Percentiles rank a stretch among this genome's conserved stretches.
These are phyloP conservation scores for Lyophyllum decastes DNA, from an alignment of 768 basidiomycete species.

Conservation along the genomic window DNA sequence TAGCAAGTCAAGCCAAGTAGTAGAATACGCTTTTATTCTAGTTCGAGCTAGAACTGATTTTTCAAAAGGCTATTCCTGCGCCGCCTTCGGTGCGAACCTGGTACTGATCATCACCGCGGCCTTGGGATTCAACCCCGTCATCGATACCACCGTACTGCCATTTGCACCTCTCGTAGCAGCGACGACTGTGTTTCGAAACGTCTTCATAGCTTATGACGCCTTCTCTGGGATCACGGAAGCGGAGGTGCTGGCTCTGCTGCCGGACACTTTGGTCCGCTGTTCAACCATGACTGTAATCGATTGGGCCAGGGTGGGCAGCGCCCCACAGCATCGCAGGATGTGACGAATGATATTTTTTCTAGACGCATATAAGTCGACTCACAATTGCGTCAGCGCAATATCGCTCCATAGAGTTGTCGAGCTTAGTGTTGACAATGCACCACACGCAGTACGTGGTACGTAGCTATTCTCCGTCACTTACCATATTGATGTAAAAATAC, in stretches of 20 bases:
- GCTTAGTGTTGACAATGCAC: conserved; percentile 17
- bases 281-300: conserved; percentile 4
- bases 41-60: not conserved
- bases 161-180: conserved; percentile 36
- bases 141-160: conserved; percentile 34
- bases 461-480: not conserved
- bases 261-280: not conserved
- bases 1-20: too few relatives aligned
- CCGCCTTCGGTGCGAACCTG: conserved; percentile 33
- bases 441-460: conserved; percentile 6
- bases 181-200: conserved; percentile 37
- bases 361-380: conserved; percentile 17
- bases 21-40: too few relatives aligned
- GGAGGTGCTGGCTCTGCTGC: too few relatives aligned
- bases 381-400: conserved; percentile 12
- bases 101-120: conserved; percentile 32
- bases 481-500: not conserved
- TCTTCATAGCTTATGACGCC: conserved; percentile 31
- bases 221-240: conserved; percentile 18
- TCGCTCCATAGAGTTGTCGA: conserved; percentile 23
- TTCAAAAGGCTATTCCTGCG: conserved; percentile 30
- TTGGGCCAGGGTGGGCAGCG: conserved; percentile 2
- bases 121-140: conserved; percentile 33
- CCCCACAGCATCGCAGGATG: conserved; percentile 3
- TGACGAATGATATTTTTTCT: conserved; percentile 21